Conservation (phyloP, 2,329 filamentous ascomycete species). For the Chaetomium sp. region DNA sequence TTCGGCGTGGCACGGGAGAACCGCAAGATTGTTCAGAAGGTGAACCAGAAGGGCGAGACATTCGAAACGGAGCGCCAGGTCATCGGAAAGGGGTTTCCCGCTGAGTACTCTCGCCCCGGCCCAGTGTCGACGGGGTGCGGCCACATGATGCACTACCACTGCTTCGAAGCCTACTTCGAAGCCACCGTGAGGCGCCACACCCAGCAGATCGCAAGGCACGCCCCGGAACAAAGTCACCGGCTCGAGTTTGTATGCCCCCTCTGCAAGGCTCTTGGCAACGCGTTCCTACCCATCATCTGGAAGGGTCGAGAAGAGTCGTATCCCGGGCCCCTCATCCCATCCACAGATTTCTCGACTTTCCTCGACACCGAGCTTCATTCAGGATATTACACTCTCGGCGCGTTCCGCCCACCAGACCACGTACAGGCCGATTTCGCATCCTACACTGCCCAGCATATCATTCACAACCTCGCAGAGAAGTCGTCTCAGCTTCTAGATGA, state of each 20-base stretch:
- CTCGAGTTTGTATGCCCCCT: constrained; percentile 95
- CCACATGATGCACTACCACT: constrained; percentile 97
- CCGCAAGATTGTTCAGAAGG: constrained; percentile 65
- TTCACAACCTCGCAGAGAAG: constrained; percentile 35
- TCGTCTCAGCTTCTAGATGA: constrained; percentile 33
- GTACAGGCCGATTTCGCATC: constrained; percentile 32
- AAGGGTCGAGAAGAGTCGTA: constrained; percentile 83
- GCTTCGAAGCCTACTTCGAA: constrained; percentile 86
- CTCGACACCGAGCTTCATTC: constrained; percentile 52
- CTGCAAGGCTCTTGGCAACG: constrained; percentile 93
- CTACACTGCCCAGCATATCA: constrained; percentile 35
- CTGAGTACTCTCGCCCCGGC: constrained; percentile 58
- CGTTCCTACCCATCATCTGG: constrained; percentile 93
- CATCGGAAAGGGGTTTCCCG: constrained; percentile 83
- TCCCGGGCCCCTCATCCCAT: constrained; percentile 60
- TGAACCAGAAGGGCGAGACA: constrained; percentile 64
- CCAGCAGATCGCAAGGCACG: constrained; percentile 89
- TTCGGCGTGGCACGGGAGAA: constrained; percentile 92
- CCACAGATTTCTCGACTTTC: constrained; percentile 59
- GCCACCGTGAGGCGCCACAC: constrained; percentile 78
- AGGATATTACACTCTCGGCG: constrained; percentile 36
- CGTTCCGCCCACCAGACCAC: constrained; percentile 29
- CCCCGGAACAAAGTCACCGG: constrained; percentile 70
- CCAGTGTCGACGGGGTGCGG: constrained; percentile 88
- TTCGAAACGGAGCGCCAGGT: constrained; percentile 71